Evolutionary conservation across 2,329 filamentous ascomycete genomes (phyloP).

Genomic region (Aspergillus fischeri): DNA sequence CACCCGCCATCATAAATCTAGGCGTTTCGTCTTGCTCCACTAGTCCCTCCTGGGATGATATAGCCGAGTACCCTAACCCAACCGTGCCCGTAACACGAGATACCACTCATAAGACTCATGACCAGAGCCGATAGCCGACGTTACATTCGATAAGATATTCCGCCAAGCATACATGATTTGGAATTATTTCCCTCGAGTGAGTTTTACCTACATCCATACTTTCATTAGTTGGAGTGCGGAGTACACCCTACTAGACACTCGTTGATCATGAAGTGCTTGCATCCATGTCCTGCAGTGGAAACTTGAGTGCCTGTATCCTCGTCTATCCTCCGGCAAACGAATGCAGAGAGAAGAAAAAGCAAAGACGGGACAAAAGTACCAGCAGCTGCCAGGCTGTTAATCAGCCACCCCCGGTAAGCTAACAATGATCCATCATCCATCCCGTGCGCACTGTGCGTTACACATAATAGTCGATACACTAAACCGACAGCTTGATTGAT

Average conservation of each 20-base stretch:
- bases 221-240: neutral
- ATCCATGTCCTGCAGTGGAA: too few relatives aligned
- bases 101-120: neutral
- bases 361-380: neutral
- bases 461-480: too few relatives aligned
- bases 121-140: neutral
- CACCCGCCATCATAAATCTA: neutral
- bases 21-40: neutral
- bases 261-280: too few relatives aligned
- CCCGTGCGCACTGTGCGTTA: neutral
- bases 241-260: too few relatives aligned
- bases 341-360: neutral
- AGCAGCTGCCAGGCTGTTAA: neutral
- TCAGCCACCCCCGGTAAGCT: neutral
- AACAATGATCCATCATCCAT: neutral
- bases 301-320: neutral
- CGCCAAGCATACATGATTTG: neutral
- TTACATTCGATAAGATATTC: neutral
- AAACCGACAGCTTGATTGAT: neutral
- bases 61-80: neutral
- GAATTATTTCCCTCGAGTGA: neutral
- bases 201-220: neutral
- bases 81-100: neutral
- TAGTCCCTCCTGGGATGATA: neutral
- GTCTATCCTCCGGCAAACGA: neutral